Percentiles rank a stretch among this genome's conserved stretches.
Conservation (phyloP, 352 stramenopile species). For the Pythium aristosporum region DNA sequence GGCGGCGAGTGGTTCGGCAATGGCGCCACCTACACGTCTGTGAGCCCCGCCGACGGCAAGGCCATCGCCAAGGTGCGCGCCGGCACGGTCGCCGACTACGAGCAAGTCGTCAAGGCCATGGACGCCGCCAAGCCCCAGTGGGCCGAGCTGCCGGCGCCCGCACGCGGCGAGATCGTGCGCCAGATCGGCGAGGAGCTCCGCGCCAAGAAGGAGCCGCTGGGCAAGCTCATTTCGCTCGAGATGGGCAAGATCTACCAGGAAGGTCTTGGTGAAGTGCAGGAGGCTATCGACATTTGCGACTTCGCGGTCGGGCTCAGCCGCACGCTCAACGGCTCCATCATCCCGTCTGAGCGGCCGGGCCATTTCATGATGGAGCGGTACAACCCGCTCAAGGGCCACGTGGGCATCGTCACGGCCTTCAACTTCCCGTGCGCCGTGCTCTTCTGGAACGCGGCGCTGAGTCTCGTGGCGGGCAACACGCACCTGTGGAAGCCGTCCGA, state of each 20-base stretch:
- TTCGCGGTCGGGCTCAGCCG: slow-evolving; percentile 91
- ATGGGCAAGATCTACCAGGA: slow-evolving; percentile 95
- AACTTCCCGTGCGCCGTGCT: slow-evolving; percentile 92
- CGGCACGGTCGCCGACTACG: slow-evolving; percentile 83
- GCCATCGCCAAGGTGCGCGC: slow-evolving; percentile 80
- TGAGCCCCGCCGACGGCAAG: slow-evolving; percentile 84
- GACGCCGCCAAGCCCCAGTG: slow-evolving; percentile 82
- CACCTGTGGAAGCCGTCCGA: slow-evolving; percentile 92
- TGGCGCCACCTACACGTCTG: slow-evolving; percentile 75
- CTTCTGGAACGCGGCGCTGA: slow-evolving; percentile 91
- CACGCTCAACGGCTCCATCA: slow-evolving; percentile 86
- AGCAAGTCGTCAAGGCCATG: slow-evolving; percentile 81
- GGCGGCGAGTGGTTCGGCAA: slow-evolving; percentile 87
- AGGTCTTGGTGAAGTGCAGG: slow-evolving; percentile 92
- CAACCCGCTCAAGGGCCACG: slow-evolving; percentile 91
- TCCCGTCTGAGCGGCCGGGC: slow-evolving; percentile 87
- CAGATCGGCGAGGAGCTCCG: slow-evolving; percentile 90
- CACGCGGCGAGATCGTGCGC: slow-evolving; percentile 89
- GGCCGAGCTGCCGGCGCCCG: slow-evolving; percentile 83
- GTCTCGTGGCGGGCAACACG: slow-evolving; percentile 90
- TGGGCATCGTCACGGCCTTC: slow-evolving; percentile 93
- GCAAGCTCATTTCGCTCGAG: slow-evolving; percentile 89
- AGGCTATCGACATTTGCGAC: slow-evolving; percentile 94
- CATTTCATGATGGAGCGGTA: slow-evolving; percentile 95
- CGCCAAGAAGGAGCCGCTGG: slow-evolving; percentile 87